Evolutionary conservation across 257 asterid genomes (phyloP), one percentile per base, ranked within the genome.

Genomic region (Linaria vulgaris): DNA sequence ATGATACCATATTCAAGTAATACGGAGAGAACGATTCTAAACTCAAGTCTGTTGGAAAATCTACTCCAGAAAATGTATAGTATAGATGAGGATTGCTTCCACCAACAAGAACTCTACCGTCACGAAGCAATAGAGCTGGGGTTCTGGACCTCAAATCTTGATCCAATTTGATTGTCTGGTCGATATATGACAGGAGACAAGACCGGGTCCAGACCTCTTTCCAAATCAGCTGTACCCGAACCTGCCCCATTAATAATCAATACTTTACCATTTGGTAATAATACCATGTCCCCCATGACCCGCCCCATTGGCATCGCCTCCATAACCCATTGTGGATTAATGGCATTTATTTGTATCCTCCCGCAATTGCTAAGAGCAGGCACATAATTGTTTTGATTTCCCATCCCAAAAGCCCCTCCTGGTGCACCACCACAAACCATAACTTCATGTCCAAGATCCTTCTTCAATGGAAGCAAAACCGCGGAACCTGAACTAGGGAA

Each of bases 351-450:
- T 27, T 6, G 34, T 2, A 27, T 27, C 34, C 34, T 27, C 6
- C 34, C 34, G 34, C 34, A 74, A 3, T 64, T 56, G n/a, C 44
- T 17, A 8, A 72, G 41, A 12, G 66, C 77, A 12, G 16, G 27
- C 1, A 69, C 21, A 47, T 71, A 76, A 0, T 67, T 54, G 10
- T 70, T 59, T 9, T 39, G 45, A 1, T 17, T 25, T 12, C 77
- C 74, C 14, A 24, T 71, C 3, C 15, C 23, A 15, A 46, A 66
- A 17, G 82, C 24, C 0, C 77, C 79, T 58, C 7, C 67, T 9
- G 82, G 79, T 8, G 79, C 66, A 22, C 82, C 82, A 11, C 82
- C 82, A 51, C 82, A 77, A 10, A 77, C 69, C 61, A 78, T 47
- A 27, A 78, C 73, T 30, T 74, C 73, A 9, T 56, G 50, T 25